Conservation (phyloP, 129 eudicot species). For the Lonicera japonica region DNA sequence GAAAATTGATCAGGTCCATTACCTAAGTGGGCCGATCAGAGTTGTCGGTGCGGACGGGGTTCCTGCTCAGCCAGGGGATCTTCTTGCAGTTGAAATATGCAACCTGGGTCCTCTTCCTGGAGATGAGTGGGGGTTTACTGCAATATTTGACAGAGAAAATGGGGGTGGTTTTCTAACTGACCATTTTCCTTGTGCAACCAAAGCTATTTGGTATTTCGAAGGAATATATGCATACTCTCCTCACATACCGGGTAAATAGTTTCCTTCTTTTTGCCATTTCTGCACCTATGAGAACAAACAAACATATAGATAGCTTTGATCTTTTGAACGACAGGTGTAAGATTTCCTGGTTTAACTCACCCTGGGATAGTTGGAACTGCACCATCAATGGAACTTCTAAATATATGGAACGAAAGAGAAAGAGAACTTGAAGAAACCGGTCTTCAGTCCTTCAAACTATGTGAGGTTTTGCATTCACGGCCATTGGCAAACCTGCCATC, state of each 20-base stretch:
- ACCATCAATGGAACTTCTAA: constrained; percentile 84
- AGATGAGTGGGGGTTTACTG: constrained; percentile 98
- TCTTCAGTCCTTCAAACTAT: constrained; percentile 58
- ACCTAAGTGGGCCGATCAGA: constrained; percentile 89
- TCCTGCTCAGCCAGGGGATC: constrained; percentile 89
- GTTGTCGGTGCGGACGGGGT: constrained; percentile 65
- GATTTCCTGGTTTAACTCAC: constrained; percentile 94
- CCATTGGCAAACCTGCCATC: constrained; percentile 96
- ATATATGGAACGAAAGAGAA: constrained; percentile 91
- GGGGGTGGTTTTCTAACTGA: constrained; percentile 98
- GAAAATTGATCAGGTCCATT: constrained; percentile 64
- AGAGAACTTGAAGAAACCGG: constrained; percentile 80
- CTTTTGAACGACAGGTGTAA: constrained; percentile 47
- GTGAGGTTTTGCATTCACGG: constrained; percentile 91
- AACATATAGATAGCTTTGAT: neutral
- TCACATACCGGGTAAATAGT: constrained; percentile 70
- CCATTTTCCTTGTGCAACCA: constrained; percentile 93
- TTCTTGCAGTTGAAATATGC: constrained; percentile 87
- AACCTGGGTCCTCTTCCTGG: constrained; percentile 98
- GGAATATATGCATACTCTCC: constrained; percentile 97
- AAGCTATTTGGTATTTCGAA: constrained; percentile 98
- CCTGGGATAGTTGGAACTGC: constrained; percentile 99
- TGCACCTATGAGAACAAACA: neutral
- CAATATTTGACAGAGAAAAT: constrained; percentile 92
- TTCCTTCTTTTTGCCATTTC: neutral